Percentiles rank a stretch among this genome's conserved stretches.
Evolutionary conservation across 169 alveolate species (phyloP).

Genomic region (Babesia ovis): DNA sequence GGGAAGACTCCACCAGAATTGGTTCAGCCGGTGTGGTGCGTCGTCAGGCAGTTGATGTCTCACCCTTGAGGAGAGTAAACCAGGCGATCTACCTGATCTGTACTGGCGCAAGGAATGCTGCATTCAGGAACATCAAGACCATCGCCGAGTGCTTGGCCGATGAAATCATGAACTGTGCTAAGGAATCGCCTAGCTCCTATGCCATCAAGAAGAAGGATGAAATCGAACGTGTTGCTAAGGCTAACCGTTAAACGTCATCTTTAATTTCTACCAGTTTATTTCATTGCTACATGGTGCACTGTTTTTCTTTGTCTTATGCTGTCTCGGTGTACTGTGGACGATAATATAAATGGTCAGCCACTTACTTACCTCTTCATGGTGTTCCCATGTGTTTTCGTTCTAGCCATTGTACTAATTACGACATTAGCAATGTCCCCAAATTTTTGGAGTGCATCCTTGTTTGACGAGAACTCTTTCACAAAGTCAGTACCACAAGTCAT

Average conservation of each 20-base stretch:
- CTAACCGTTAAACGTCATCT: slow-evolving; percentile 92
- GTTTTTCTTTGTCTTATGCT: background rate
- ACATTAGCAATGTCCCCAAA: slow-evolving; percentile 5
- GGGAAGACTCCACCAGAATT: slow-evolving; percentile 99
- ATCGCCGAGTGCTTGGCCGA: slow-evolving; percentile 99
- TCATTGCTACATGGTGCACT: slow-evolving; percentile 11
- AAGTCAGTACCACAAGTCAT: slow-evolving; percentile 1
- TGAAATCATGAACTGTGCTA: slow-evolving; percentile 97
- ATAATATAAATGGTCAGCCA: background rate
- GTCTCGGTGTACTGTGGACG: background rate
- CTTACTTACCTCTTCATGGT: slow-evolving; percentile 2
- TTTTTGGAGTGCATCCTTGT: slow-evolving; percentile 5
- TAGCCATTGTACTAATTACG: background rate
- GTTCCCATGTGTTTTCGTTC: background rate
- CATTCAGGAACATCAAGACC: slow-evolving; percentile 97
- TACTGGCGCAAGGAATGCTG: slow-evolving; percentile 96
- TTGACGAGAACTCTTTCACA: slow-evolving; percentile 9
- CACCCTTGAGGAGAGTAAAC: slow-evolving; percentile 99
- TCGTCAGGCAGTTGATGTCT: slow-evolving; percentile 98
- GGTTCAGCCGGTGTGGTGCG: slow-evolving; percentile 99
- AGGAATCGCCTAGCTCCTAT: slow-evolving; percentile 95
- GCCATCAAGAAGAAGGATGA: slow-evolving; percentile 99
- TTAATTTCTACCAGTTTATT: slow-evolving; percentile 22
- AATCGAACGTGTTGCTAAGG: slow-evolving; percentile 99
- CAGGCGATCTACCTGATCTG: slow-evolving; percentile 97